These are phyloP conservation scores for Cryphonectria japonica DNA, from an alignment of 2,329 filamentous ascomycete species.

Conservation along the genomic window DNA sequence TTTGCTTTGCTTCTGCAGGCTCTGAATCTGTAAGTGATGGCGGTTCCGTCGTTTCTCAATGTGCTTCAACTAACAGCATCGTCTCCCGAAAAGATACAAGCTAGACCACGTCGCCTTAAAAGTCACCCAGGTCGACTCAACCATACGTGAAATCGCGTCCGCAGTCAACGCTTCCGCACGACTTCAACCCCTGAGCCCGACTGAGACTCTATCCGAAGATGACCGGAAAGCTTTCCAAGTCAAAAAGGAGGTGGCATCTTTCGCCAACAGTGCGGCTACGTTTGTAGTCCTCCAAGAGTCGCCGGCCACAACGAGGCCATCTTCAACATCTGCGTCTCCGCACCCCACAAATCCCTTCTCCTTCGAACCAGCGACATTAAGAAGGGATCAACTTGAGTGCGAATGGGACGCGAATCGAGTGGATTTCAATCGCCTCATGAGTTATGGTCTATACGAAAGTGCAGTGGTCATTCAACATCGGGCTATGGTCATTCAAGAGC, in stretches of 20 bases:
- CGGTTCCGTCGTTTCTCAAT: too few relatives aligned
- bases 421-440: neutral
- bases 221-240: conserved; percentile 9
- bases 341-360: neutral
- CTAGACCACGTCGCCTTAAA: conserved; percentile 15
- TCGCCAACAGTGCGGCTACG: conserved; percentile 12
- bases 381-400: neutral
- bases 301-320: neutral
- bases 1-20: conserved; percentile 11
- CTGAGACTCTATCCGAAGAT: neutral
- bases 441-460: neutral
- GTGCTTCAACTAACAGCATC: neutral
- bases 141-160: conserved; percentile 1
- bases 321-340: neutral
- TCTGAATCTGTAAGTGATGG: conserved; percentile 11
- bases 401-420: conserved; percentile 20
- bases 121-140: conserved; percentile 8
- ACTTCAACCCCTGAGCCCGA: neutral
- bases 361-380: neutral
- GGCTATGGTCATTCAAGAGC: conserved; percentile 13
- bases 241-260: neutral
- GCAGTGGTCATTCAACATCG: conserved; percentile 19
- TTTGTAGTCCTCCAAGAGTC: neutral
- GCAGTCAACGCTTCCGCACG: neutral
- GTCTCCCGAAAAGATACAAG: conserved; percentile 12